Conservation (phyloP, 1,139 yeast genomes). For the Pichia sp. region DNA sequence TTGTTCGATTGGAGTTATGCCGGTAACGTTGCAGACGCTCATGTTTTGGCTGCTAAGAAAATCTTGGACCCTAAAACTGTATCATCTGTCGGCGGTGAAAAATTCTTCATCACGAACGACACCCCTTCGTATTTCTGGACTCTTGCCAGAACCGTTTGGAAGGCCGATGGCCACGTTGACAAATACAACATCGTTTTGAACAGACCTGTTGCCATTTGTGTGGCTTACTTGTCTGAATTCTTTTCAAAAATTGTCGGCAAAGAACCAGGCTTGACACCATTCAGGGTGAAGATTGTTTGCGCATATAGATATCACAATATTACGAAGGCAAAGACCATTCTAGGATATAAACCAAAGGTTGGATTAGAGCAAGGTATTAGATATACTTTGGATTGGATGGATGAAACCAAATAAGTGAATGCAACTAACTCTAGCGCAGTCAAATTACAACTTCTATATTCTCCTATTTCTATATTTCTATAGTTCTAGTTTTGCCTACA, state of each 20-base stretch:
- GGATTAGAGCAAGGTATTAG: conserved; percentile 78
- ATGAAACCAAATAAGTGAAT: conserved; percentile 43
- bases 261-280: conserved; percentile 92
- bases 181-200: conserved; percentile 63
- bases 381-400: conserved; percentile 83
- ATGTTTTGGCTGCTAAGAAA: conserved; percentile 83
- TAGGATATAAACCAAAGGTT: conserved; percentile 81
- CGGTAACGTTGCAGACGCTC: conserved; percentile 98
- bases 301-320: conserved; percentile 96
- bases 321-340: conserved; percentile 68
- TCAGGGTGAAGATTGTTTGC: conserved; percentile 87
- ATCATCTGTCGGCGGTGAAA: conserved; percentile 66
- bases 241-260: conserved; percentile 66
- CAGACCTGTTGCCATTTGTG: conserved; percentile 67
- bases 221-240: conserved; percentile 76
- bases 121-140: conserved; percentile 97
- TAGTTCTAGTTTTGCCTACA: conserved; percentile 27
- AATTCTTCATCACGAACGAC: conserved; percentile 89
- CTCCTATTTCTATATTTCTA: too few species aligned
- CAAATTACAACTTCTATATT: too few species aligned
- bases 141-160: conserved; percentile 94
- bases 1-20: conserved; percentile 96
- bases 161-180: conserved; percentile 85
- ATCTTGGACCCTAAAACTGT: conserved; percentile 45
- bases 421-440: not conserved